Evolutionary conservation across 805 yeast species (phyloP).

Genomic region (Metschnikowia amazonensis): DNA sequence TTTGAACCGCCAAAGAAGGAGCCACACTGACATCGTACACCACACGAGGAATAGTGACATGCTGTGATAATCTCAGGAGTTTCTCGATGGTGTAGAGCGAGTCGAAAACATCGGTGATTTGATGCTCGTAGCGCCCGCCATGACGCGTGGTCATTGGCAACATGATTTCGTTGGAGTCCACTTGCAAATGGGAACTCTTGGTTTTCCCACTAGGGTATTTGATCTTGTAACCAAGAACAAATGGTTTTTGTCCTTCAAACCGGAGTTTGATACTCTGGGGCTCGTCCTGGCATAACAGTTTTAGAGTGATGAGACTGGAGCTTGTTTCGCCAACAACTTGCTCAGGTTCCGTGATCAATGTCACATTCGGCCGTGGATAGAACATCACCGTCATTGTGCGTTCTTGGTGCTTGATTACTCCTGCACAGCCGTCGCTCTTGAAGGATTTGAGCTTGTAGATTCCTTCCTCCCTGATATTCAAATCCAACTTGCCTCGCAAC

Average conservation of each 20-base stretch:
- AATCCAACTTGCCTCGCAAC: conserved; percentile 12
- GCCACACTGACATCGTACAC: conserved; percentile 48
- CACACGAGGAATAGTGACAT: conserved; percentile 17
- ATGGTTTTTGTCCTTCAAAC: conserved; percentile 61
- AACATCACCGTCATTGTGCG: conserved; percentile 21
- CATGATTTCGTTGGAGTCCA: conserved; percentile 25
- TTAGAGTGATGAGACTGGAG: conserved; percentile 18
- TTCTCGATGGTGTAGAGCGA: conserved; percentile 48
- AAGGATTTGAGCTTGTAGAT: conserved; percentile 38
- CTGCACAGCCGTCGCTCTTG: conserved; percentile 44
- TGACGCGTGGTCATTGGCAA: conserved; percentile 39
- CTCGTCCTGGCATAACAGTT: conserved; percentile 33
- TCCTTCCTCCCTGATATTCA: conserved; percentile 40
- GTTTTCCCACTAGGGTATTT: conserved; percentile 51
- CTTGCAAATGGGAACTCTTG: conserved; percentile 32
- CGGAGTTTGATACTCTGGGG: conserved; percentile 30
- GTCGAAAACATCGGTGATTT: conserved; percentile 63
- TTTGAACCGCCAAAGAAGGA: conserved; percentile 57
- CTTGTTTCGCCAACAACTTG: conserved; percentile 9
- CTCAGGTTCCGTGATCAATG: conserved; percentile 15
- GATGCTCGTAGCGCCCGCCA: conserved; percentile 61
- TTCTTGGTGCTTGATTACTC: conserved; percentile 24
- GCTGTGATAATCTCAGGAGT: conserved; percentile 5
- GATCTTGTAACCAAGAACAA: conserved; percentile 64
- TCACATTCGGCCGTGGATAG: conserved; percentile 21